Conservation (phyloP, 495 filamentous ascomycete species). For the Podospora fimiseda region DNA sequence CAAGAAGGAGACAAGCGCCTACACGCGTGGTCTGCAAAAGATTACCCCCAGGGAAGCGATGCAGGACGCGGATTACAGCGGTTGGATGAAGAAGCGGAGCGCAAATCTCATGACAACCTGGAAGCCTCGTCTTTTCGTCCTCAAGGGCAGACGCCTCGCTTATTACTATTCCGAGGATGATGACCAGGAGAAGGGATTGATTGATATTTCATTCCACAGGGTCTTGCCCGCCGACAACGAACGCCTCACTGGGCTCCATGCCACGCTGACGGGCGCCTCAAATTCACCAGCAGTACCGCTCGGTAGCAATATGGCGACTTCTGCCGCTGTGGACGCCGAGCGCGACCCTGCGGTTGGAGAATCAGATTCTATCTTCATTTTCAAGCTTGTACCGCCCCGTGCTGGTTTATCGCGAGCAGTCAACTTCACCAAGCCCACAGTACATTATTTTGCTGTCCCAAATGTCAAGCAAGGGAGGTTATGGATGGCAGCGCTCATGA, state of each 20-base stretch:
- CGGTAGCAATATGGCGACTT: conserved; percentile 52
- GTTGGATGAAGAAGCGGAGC: conserved; percentile 99
- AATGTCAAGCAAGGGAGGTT: conserved; percentile 78
- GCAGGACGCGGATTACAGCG: conserved; percentile 80
- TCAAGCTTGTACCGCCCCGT: conserved; percentile 93
- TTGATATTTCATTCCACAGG: conserved; percentile 94
- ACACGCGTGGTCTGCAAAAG: conserved; percentile 78
- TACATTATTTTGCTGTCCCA: conserved; percentile 96
- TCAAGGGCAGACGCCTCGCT: conserved; percentile 82
- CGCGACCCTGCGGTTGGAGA: conserved; percentile 36
- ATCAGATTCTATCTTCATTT: conserved; percentile 76
- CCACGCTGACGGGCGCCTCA: conserved; percentile 81
- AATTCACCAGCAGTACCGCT: conserved; percentile 67
- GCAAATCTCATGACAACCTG: conserved; percentile 93
- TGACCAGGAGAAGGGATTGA: conserved; percentile 85
- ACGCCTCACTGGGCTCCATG: conserved; percentile 80
- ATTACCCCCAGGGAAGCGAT: conserved; percentile 81
- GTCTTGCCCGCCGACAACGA: conserved; percentile 95
- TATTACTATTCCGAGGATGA: conserved; percentile 97
- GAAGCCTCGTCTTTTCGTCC: conserved; percentile 90
- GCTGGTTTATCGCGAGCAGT: conserved; percentile 83
- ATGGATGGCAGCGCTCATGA: conserved; percentile 99
- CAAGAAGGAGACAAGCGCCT: conserved; percentile 93
- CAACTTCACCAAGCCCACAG: conserved; percentile 92
- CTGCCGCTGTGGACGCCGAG: conserved; percentile 37